Percentiles rank a stretch among this genome's conserved stretches.
Evolutionary conservation across 345 rosid species (phyloP).

Genomic region (Citrus medica): DNA sequence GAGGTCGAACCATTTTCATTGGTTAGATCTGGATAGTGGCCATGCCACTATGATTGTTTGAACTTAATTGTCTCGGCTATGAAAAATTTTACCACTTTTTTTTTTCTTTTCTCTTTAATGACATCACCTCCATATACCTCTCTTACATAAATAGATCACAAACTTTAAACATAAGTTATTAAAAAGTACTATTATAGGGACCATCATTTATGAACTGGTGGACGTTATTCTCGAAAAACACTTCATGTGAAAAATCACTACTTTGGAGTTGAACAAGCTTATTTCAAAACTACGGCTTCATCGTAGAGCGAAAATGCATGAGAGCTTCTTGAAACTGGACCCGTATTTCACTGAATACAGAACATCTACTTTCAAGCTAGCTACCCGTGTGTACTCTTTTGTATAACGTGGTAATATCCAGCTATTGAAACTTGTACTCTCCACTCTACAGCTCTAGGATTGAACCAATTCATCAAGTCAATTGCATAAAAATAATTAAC

Average conservation of each 20-base stretch:
- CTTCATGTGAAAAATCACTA: neutral
- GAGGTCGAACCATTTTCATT: conserved; percentile 17
- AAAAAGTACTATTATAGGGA: neutral
- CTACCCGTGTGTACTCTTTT: neutral
- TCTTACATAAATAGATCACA: neutral
- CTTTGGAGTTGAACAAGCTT: neutral
- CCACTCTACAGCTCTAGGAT: neutral
- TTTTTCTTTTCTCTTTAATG: neutral
- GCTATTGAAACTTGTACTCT: neutral
- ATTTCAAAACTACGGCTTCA: neutral
- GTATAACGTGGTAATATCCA: too few species aligned
- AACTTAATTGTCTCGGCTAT: conserved; percentile 25
- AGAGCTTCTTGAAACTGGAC: neutral
- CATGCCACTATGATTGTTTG: conserved; percentile 26
- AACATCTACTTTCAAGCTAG: neutral
- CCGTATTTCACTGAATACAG: neutral
- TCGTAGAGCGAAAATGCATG: neutral
- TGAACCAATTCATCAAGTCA: neutral
- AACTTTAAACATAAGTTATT: neutral
- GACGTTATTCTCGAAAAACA: neutral
- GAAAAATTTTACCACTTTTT: neutral
- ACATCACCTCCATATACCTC: neutral
- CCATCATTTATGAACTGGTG: neutral
- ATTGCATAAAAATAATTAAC: neutral
- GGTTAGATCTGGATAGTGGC: conserved; percentile 31